phyloP scores from a whole-genome alignment of 2,329 filamentous ascomycete genomes.

The Venturia oleaginea region DNA sequence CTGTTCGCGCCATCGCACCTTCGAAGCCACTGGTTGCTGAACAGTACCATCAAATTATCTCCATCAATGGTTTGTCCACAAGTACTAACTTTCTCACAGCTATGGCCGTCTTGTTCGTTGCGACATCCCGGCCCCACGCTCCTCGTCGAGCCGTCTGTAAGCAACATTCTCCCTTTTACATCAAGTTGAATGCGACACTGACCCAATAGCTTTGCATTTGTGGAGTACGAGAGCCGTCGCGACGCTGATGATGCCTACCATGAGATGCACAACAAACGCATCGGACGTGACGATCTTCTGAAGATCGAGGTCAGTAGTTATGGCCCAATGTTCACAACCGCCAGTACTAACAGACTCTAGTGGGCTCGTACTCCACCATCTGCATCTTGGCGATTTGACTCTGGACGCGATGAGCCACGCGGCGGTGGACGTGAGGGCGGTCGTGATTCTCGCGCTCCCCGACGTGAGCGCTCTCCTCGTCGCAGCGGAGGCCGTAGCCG shows the following conservation, averaged over 20 bases:
- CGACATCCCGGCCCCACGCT: slow-evolving; percentile 93
- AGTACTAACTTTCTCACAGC: slow-evolving; percentile 38
- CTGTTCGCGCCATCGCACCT: background rate
- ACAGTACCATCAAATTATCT: background rate
- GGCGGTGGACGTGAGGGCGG: slow-evolving; percentile 44
- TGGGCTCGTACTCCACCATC: slow-evolving; percentile 98
- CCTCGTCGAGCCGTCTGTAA: slow-evolving; percentile 89
- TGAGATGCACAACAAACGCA: slow-evolving; percentile 99
- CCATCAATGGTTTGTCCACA: slow-evolving; percentile 9
- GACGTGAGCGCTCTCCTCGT: slow-evolving; percentile 55
- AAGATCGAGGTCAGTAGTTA: slow-evolving; percentile 78
- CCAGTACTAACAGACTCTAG: slow-evolving; percentile 37
- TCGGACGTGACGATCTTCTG: slow-evolving; percentile 86
- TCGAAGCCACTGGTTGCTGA: background rate
- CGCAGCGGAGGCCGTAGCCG: slow-evolving; percentile 28
- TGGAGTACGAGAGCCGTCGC: slow-evolving; percentile 96
- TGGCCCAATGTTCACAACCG: background rate
- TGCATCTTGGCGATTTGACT: slow-evolving; percentile 96
- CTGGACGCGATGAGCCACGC: slow-evolving; percentile 58
- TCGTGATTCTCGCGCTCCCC: slow-evolving; percentile 58
- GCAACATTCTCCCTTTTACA: slow-evolving; percentile 35
- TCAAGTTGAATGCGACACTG: slow-evolving; percentile 14
- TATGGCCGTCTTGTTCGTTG: slow-evolving; percentile 97
- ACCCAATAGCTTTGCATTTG: slow-evolving; percentile 75
- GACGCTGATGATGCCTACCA: slow-evolving; percentile 99